Evolutionary conservation across 371 early-diverging fungal species (phyloP).

Genomic region (Encephalitozoon romaleae): DNA sequence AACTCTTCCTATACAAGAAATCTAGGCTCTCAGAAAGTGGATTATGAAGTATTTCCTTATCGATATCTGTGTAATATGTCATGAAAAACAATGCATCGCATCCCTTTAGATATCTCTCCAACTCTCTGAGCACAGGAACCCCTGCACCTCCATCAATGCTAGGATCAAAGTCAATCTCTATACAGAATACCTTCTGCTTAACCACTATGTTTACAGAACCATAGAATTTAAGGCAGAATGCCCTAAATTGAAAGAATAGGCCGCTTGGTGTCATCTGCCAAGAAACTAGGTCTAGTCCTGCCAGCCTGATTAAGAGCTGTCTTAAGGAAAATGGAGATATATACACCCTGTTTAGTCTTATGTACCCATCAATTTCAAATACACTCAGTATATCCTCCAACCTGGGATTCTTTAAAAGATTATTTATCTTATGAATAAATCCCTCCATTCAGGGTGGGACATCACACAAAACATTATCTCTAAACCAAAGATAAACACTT

Average conservation of each 20-base stretch:
- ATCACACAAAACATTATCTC: background rate
- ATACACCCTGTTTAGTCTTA: slow-evolving; percentile 51
- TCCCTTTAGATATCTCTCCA: slow-evolving; percentile 49
- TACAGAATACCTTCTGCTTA: slow-evolving; percentile 31
- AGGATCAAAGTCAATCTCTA: slow-evolving; percentile 55
- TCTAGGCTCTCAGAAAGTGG: slow-evolving; percentile 34
- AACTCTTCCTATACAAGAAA: slow-evolving; percentile 42
- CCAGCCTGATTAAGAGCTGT: slow-evolving; percentile 23
- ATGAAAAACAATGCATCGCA: slow-evolving; percentile 55
- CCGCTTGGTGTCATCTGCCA: slow-evolving; percentile 28
- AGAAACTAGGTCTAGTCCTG: slow-evolving; percentile 17
- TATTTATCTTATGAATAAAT: slow-evolving; percentile 10
- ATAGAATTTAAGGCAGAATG: slow-evolving; percentile 25
- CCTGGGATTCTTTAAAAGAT: slow-evolving; percentile 30
- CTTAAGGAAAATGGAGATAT: slow-evolving; percentile 43
- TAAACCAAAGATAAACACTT: background rate
- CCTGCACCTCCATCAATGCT: slow-evolving; percentile 18
- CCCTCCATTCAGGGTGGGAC: slow-evolving; percentile 9
- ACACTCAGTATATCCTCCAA: slow-evolving; percentile 4
- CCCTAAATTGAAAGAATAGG: slow-evolving; percentile 33
- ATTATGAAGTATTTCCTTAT: slow-evolving; percentile 40
- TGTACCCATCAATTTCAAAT: slow-evolving; percentile 44
- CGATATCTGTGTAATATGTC: slow-evolving; percentile 38
- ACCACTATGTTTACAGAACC: slow-evolving; percentile 13
- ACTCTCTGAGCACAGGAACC: slow-evolving; percentile 24